These are phyloP conservation scores for Orbilia brochopaga DNA, from an alignment of 2,329 filamentous ascomycete genomes.

Conservation along the genomic window DNA sequence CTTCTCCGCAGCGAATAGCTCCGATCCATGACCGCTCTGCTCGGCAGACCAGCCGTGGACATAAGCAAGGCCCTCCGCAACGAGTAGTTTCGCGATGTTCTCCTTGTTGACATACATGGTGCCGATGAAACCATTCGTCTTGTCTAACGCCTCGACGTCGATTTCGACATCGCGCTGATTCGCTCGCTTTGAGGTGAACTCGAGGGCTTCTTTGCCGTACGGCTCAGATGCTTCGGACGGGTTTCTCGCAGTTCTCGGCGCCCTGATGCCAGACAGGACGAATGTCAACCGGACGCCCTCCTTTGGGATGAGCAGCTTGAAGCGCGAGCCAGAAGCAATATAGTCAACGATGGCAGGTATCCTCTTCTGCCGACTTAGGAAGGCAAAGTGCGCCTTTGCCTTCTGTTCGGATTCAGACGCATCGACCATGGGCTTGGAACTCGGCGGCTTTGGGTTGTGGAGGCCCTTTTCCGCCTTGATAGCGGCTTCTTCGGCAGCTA, in stretches of 20 bases:
- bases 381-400: conserved; percentile 89
- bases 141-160: conserved; percentile 92
- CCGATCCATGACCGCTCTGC: conserved; percentile 85
- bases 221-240: conserved; percentile 84
- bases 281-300: conserved; percentile 95
- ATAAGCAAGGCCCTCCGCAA: conserved; percentile 90
- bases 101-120: conserved; percentile 91
- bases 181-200: conserved; percentile 84
- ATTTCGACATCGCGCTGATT: conserved; percentile 96
- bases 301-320: conserved; percentile 86
- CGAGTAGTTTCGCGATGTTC: conserved; percentile 88
- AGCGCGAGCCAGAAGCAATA: conserved; percentile 94
- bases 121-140: conserved; percentile 96
- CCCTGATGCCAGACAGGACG: conserved; percentile 89
- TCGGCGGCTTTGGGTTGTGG: conserved; percentile 88
- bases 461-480: conserved; percentile 91
- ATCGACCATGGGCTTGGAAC: conserved; percentile 81
- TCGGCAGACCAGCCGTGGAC: conserved; percentile 96
- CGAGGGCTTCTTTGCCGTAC: conserved; percentile 91
- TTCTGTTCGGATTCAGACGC: conserved; percentile 92
- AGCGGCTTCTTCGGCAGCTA: conserved; percentile 79
- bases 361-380: conserved; percentile 87
- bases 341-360: conserved; percentile 94
- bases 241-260: conserved; percentile 82
- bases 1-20: conserved; percentile 85